Conservation (phyloP, 2,329 filamentous ascomycete species). For the Dothistroma septosporum region DNA sequence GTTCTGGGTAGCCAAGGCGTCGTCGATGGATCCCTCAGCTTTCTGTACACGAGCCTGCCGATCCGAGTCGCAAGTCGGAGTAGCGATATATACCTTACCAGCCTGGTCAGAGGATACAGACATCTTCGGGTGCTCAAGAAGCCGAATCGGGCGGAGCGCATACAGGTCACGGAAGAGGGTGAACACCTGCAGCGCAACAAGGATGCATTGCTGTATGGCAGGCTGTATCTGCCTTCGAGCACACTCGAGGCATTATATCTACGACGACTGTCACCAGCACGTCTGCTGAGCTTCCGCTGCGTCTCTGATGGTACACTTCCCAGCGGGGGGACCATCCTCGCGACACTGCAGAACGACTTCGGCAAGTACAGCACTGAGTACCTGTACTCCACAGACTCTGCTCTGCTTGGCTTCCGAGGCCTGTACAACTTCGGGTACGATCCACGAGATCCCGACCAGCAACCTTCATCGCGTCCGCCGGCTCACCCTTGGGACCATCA, state of each 20-base stretch:
- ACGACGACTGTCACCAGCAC: slow-evolving; percentile 68
- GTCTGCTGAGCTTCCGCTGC: slow-evolving; percentile 74
- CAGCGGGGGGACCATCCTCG: slow-evolving; percentile 72
- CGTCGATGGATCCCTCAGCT: slow-evolving; percentile 95
- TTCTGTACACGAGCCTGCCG: slow-evolving; percentile 86
- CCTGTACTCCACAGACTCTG: slow-evolving; percentile 87
- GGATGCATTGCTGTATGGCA: slow-evolving; percentile 67
- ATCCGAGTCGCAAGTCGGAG: slow-evolving; percentile 66
- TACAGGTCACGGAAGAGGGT: slow-evolving; percentile 51
- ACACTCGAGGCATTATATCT: slow-evolving; percentile 83
- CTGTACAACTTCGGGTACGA: slow-evolving; percentile 92
- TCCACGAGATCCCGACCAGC: slow-evolving; percentile 39
- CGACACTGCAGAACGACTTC: slow-evolving; percentile 72
- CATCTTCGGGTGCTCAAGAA: slow-evolving; percentile 65
- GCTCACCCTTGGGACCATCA: slow-evolving; percentile 52
- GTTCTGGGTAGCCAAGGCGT: slow-evolving; percentile 82
- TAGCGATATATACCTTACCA: slow-evolving; percentile 68
- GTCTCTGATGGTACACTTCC: slow-evolving; percentile 68
- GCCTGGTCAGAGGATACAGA: slow-evolving; percentile 76
- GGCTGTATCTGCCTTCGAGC: slow-evolving; percentile 77
- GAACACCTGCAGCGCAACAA: slow-evolving; percentile 35
- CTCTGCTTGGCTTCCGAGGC: slow-evolving; percentile 78
- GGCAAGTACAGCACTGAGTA: slow-evolving; percentile 87
- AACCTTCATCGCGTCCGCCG: slow-evolving; percentile 22
- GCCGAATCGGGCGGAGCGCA: slow-evolving; percentile 49